Percentiles rank a stretch among this genome's conserved stretches.
Conservation (phyloP, 345 rosid genomes). For the Hibiscus tridactylites region DNA sequence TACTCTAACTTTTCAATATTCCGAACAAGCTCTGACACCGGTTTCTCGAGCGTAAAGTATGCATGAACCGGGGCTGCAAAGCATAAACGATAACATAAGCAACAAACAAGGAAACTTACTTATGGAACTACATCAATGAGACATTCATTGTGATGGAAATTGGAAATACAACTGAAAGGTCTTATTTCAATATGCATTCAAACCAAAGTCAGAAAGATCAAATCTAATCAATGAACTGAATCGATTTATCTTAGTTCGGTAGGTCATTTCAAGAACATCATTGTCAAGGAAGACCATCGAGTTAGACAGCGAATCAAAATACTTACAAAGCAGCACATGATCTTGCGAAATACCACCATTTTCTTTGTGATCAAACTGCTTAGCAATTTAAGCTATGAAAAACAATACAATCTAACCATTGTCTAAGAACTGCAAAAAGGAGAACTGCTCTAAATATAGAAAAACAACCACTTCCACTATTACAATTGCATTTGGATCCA, state of each 20-base stretch:
- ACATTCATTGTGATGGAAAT: neutral
- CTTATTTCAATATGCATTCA: neutral
- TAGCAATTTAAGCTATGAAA: neutral
- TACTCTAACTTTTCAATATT: constrained; percentile 7
- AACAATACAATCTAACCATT: too few species aligned
- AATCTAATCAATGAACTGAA: neutral
- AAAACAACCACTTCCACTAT: neutral
- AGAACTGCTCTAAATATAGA: neutral
- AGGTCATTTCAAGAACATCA: neutral
- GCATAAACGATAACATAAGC: neutral
- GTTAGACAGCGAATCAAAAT: neutral
- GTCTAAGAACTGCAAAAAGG: neutral
- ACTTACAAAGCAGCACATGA: neutral
- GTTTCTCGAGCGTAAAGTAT: constrained; percentile 5
- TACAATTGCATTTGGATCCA: too few species aligned
- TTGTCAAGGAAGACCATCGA: neutral
- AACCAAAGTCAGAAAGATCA: neutral
- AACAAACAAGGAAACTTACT: neutral
- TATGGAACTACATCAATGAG: neutral
- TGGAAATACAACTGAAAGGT: neutral
- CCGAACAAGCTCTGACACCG: constrained; percentile 8
- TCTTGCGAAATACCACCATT: neutral
- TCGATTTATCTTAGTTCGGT: neutral
- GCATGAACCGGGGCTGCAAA: constrained; percentile 18
- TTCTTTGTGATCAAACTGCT: neutral